Percentiles rank a stretch among this genome's conserved stretches.
phyloP scores from a whole-genome alignment of 2,329 filamentous ascomycete genomes.

The Tolypocladium pustulatum region DNA sequence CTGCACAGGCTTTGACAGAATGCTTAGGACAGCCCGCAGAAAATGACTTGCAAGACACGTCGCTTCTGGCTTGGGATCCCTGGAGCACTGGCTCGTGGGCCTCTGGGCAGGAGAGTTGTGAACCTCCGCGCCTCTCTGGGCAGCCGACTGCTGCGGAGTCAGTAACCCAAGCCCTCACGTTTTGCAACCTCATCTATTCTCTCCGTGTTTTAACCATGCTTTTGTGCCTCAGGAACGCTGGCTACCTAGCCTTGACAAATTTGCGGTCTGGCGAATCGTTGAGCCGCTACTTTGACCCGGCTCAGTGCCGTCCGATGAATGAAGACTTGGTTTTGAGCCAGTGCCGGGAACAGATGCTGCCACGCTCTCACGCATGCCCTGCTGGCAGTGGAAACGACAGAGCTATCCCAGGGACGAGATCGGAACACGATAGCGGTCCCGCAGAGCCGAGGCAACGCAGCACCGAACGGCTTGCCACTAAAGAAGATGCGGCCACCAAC shows the following conservation, averaged over 20 bases:
- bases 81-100: neutral
- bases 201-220: neutral
- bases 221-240: neutral
- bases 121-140: neutral
- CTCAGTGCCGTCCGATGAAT: neutral
- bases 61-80: neutral
- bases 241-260: neutral
- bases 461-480: neutral
- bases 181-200: too few relatives aligned
- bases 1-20: neutral
- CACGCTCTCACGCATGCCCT: neutral
- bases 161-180: neutral
- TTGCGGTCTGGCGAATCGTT: neutral
- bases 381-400: neutral
- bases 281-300: neutral
- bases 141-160: neutral
- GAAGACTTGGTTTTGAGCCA: neutral
- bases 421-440: neutral
- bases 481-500: neutral
- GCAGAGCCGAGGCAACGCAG: neutral
- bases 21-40: neutral
- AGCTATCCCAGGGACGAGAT: neutral
- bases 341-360: neutral
- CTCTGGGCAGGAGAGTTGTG: neutral
- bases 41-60: neutral